Conservation (phyloP, 2,329 filamentous ascomycete genomes). For the Berkeleyomyces basicola region DNA sequence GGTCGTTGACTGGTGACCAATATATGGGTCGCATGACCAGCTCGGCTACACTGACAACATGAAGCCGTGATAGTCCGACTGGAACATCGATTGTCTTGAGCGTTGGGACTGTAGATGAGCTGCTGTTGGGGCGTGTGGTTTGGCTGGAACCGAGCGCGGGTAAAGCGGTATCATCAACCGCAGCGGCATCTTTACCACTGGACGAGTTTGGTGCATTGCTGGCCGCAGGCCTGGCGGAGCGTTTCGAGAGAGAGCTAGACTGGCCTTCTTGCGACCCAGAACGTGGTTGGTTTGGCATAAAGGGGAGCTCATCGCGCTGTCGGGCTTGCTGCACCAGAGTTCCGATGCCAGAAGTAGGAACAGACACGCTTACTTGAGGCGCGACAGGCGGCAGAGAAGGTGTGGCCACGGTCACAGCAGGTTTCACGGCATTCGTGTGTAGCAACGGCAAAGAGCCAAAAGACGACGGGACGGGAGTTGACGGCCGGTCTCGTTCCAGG, state of each 20-base stretch:
- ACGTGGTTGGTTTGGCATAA: neutral
- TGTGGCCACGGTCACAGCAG: neutral
- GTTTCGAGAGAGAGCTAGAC: neutral
- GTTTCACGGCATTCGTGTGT: neutral
- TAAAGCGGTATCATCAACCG: neutral
- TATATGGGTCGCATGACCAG: conserved; percentile 93
- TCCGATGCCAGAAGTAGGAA: conserved; percentile 5
- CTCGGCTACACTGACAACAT: conserved; percentile 69
- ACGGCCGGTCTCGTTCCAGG: neutral
- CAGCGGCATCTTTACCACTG: neutral
- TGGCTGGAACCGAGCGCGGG: neutral
- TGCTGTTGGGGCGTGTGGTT: neutral
- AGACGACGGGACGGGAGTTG: neutral
- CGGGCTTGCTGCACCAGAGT: conserved; percentile 8
- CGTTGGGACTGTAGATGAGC: neutral
- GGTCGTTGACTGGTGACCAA: conserved; percentile 86
- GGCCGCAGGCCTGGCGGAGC: neutral
- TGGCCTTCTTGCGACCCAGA: neutral
- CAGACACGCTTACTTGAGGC: neutral
- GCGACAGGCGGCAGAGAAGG: conserved; percentile 3
- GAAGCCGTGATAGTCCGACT: conserved; percentile 78
- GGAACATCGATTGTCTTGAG: conserved; percentile 39
- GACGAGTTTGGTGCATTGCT: neutral
- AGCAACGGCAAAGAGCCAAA: neutral
- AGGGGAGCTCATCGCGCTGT: neutral